phyloP scores from a whole-genome alignment of 306 rosid genomes.

The Citrullus amarus region DNA sequence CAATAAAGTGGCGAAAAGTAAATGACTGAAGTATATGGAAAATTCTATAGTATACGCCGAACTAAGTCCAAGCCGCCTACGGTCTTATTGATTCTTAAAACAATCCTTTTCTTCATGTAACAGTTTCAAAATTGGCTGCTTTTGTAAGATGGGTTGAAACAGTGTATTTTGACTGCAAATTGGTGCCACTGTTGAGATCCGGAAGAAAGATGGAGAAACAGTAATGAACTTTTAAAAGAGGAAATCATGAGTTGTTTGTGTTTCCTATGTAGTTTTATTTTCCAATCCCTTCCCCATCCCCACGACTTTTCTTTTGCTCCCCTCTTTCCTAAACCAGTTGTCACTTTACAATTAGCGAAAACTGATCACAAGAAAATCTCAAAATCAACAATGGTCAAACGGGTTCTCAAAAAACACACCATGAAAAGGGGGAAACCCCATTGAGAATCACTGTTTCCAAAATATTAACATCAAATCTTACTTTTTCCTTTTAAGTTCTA shows the following conservation, averaged over 20 bases:
- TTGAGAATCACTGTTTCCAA: not conserved
- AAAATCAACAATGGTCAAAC: conserved; percentile 27
- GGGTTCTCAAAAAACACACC: conserved; percentile 14
- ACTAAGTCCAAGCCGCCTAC: not conserved
- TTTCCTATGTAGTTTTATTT: not conserved
- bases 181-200: not conserved
- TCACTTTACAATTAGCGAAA: not conserved
- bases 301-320: not conserved
- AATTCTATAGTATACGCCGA: too few relatives aligned
- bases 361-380: not conserved
- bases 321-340: not conserved
- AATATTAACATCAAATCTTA: conserved; percentile 16
- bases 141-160: not conserved
- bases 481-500: conserved; percentile 12
- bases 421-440: conserved; percentile 13
- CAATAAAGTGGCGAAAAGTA: not conserved
- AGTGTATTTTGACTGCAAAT: not conserved
- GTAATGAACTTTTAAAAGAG: not conserved
- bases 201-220: not conserved
- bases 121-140: not conserved
- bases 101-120: not conserved
- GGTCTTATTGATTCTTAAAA: not conserved
- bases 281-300: not conserved
- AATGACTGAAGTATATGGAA: not conserved
- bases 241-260: not conserved